These are phyloP conservation scores for Leccinum sublutescens DNA, from an alignment of 768 basidiomycete genomes.

Conservation along the genomic window DNA sequence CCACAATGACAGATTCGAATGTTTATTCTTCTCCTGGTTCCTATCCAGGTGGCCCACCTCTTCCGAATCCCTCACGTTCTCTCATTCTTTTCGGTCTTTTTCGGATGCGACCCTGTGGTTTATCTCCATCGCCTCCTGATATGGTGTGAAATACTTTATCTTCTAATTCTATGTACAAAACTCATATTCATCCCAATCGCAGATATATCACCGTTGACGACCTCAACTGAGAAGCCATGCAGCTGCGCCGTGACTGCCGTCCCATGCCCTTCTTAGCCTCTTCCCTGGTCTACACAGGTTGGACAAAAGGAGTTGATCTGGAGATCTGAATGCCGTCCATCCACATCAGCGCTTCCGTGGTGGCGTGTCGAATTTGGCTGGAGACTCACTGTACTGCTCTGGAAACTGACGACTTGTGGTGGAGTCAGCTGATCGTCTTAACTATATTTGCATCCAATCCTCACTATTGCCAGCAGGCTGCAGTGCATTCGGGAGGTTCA, in stretches of 20 bases:
- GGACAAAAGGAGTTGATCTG: constrained; percentile 38
- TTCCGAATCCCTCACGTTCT: constrained; percentile 1
- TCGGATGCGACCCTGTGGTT: neutral
- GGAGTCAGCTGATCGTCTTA: constrained; percentile 23
- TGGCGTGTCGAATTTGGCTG: constrained; percentile 7
- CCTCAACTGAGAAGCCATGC: constrained; percentile 18
- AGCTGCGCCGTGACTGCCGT: constrained; percentile 5
- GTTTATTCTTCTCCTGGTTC: constrained; percentile 12
- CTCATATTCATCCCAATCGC: constrained; percentile 9
- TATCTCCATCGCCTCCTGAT: constrained; percentile 1
- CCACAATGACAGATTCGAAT: constrained; percentile 20
- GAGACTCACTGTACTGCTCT: constrained; percentile 59
- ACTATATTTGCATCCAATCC: constrained; percentile 25
- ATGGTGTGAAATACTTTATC: neutral
- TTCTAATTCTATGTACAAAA: constrained; percentile 8
- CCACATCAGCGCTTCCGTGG: constrained; percentile 14
- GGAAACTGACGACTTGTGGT: constrained; percentile 64
- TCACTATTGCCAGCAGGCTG: constrained; percentile 78
- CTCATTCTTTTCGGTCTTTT: constrained; percentile 1
- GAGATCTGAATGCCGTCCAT: constrained; percentile 29
- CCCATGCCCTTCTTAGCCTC: constrained; percentile 3
- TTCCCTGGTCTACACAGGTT: constrained; percentile 20
- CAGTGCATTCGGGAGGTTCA: constrained; percentile 51
- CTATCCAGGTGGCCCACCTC: constrained; percentile 1
- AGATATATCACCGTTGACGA: constrained; percentile 22